Evolutionary conservation across 2,329 filamentous ascomycete species (phyloP).

Genomic region (Fusarium nanum): DNA sequence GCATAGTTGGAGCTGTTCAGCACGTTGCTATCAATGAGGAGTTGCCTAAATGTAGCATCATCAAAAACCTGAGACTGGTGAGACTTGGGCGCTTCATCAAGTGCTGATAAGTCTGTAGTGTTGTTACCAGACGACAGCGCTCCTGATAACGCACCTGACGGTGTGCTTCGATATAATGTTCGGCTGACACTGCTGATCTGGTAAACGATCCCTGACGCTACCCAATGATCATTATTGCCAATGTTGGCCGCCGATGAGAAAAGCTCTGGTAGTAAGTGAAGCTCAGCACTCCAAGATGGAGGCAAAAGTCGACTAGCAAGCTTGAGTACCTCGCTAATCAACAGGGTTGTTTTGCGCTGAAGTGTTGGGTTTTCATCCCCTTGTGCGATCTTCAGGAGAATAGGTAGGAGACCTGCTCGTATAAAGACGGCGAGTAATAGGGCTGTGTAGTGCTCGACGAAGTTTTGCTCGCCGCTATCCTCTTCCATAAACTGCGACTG

Average conservation of each 20-base stretch:
- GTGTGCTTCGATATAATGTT: constrained; percentile 84
- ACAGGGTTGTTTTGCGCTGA: constrained; percentile 87
- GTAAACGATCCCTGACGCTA: constrained; percentile 91
- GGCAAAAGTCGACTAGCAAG: constrained; percentile 88
- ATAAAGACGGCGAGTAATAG: constrained; percentile 88
- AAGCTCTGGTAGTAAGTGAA: constrained; percentile 89
- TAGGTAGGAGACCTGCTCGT: constrained; percentile 77
- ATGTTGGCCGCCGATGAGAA: constrained; percentile 82
- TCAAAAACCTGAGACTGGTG: constrained; percentile 62
- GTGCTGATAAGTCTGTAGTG: constrained; percentile 60
- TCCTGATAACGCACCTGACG: constrained; percentile 56
- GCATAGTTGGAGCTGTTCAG: constrained; percentile 88
- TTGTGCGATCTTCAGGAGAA: constrained; percentile 72
- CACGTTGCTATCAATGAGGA: constrained; percentile 82
- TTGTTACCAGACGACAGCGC: constrained; percentile 58
- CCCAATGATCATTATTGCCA: constrained; percentile 76
- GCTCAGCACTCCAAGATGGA: constrained; percentile 79
- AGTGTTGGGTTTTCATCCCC: constrained; percentile 75
- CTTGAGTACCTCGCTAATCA: constrained; percentile 92
- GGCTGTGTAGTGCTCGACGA: constrained; percentile 94
- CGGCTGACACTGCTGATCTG: constrained; percentile 98
- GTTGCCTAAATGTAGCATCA: constrained; percentile 72
- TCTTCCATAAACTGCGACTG: constrained; percentile 70
- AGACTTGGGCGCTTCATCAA: constrained; percentile 68
- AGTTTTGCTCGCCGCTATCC: constrained; percentile 78